Percentiles rank a stretch among this genome's conserved stretches.
These are phyloP conservation scores for Geosmithia putterillii DNA, from an alignment of 2,329 filamentous ascomycete species.

Conservation along the genomic window DNA sequence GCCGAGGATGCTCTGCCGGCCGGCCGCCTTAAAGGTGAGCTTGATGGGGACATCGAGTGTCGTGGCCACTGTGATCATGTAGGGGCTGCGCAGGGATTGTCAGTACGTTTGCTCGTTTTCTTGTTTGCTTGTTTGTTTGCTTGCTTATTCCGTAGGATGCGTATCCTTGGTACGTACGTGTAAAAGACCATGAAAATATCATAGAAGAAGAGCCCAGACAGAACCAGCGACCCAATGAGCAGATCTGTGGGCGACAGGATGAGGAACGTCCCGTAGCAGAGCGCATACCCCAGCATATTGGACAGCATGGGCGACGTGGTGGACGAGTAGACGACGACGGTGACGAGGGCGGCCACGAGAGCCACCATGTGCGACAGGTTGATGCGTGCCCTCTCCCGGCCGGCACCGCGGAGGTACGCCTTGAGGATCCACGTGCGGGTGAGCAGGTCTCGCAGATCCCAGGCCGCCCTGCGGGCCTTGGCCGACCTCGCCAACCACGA, in stretches of 20 bases:
- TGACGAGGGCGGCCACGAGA: constrained; percentile 37
- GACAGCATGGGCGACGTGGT: constrained; percentile 49
- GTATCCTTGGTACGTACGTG: constrained; percentile 47
- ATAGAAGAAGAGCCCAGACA: constrained; percentile 79
- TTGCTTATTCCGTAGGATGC: too few relatives aligned
- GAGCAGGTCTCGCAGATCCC: constrained; percentile 38
- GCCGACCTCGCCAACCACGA: constrained; percentile 18
- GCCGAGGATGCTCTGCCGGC: constrained; percentile 70
- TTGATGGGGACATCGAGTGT: constrained; percentile 89
- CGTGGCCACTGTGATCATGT: constrained; percentile 81
- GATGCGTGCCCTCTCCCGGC: constrained; percentile 33
- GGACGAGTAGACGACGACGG: constrained; percentile 55
- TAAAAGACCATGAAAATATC: constrained; percentile 91
- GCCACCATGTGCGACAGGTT: constrained; percentile 47
- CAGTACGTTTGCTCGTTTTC: background rate
- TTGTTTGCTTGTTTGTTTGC: too few relatives aligned
- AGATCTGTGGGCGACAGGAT: constrained; percentile 86
- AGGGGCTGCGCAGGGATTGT: constrained; percentile 35
- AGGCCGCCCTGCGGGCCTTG: constrained; percentile 16
- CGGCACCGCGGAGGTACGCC: constrained; percentile 37
- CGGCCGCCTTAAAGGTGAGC: constrained; percentile 59
- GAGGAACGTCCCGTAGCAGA: constrained; percentile 73
- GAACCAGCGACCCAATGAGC: constrained; percentile 63
- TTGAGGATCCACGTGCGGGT: constrained; percentile 37
- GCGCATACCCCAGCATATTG: constrained; percentile 76